Base-by-base conservation (phyloP, 371 early-diverging fungal species). In the Mortierella polycephala region DNA sequence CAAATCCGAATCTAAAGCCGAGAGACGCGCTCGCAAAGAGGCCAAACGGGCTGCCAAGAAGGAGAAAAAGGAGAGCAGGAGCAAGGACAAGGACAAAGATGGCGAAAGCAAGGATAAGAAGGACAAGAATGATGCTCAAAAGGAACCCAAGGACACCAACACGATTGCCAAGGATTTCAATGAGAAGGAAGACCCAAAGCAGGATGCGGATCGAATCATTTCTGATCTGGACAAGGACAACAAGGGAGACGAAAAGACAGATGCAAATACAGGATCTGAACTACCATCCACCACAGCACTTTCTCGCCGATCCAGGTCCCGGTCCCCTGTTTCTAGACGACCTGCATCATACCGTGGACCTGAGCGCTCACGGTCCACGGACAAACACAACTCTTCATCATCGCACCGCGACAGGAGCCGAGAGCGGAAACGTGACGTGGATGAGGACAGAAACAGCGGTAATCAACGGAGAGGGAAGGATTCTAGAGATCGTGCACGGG, bases 1-100 rank as follows among this genome's bases (percentile, higher is more conserved):
- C 12, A 71, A 71, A 61, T 74, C 82, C n/a, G 82, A 83, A 16
- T 73, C 76, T 11, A 76, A 74, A 55, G 76, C 62, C 1, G 77
- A 82, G 45, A 63, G 64, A 21, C 69, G 64, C 18, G 71, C 70
- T 9, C 64, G 77, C 21, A 70, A 67, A 37, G 80, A 73, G 37
- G 62, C 63, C 18, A 83, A 83, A 51, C 65, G 40, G 18, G 57
- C 69, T 16, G 68, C 61, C 39, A 80, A 70, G 51, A 64, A 74
- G 57, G 71, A 64, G 13, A 69, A 69, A 60, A 55, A 67, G 58
- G 59, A 55, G 14, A 59, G 57, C 20, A 68, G 30, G 45, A 55
- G 39, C 45, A 13, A 50, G 14, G 64, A 52, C n/a, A 39, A 51
- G n/a, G 58, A 64, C 40, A 41, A 39, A 20, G 51, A 64, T 21